Base-by-base conservation (phyloP, 192 early-diverging fungal genomes). In the Coemansia aciculifera region DNA sequence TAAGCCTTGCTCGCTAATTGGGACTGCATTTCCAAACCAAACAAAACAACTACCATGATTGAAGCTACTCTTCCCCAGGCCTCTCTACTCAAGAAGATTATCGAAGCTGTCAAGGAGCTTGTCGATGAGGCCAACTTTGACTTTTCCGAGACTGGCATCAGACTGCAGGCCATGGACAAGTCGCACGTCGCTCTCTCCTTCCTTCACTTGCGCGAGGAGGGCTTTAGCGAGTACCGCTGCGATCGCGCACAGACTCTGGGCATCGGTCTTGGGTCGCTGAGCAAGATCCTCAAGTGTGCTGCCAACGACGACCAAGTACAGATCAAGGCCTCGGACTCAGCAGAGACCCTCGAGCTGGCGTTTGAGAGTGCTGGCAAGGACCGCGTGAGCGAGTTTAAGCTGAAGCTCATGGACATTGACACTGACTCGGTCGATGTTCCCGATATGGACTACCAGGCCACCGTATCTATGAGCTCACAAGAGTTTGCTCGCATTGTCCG, bases 381-480 rank as follows among this genome's bases (percentile, higher is more conserved):
- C 49, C 85, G 87, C 37, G 83, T 91, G 61, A 90, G 88, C 54
- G 95, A 99, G 78, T 99, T 94, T 80, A 93, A 97, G 63, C 85
- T 99, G 51, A 99, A 98, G 87, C 87, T 99, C 46, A 98, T 99
- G 95, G 94, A 97, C 75, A 97, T 99, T 76, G 97, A 99, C 79
- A 87, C 87, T 43, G 97, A 99, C 64, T 92, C 96, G 73, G 86
- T 98, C 56, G 94, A 93, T 68, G 97, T 98, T 62, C 96, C 96
- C 48, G 97, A 99, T 10, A 94, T 92, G 15, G 87, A 88, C 38
- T 99, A 98, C 79, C 95, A 98, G 70, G 91, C 91, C 11, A 90
- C 89, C 32, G 90, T 98, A 15, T 86, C 85, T 44, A 94, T 99
- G 94, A 90, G 92, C 63, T 89, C 93, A 11, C 74, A 83, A 59